Base-by-base conservation (phyloP, 331 rosid genomes). In the Pyracantha coccinea region DNA sequence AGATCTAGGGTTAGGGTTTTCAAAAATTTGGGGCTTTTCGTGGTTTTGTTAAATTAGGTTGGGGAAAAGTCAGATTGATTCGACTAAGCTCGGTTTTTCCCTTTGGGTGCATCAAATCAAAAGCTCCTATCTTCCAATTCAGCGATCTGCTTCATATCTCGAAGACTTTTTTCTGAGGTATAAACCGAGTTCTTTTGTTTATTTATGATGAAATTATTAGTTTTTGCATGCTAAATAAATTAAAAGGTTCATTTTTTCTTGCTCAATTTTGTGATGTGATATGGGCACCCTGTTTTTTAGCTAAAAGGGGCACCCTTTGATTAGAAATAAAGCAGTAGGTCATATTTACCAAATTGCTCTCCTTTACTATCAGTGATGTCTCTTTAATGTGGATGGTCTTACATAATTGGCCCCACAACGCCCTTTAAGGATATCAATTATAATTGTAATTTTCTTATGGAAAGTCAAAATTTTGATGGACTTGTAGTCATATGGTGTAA, bases 1-100 rank as follows among this genome's bases (percentile, higher is more conserved):
- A 77, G 75, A 73, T 80, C 84, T 88, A 82, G 89, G 91, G 88
- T 81, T 89, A 87, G 92, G 95, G 92, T 78, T 86, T 87, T 72
- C 25, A 15, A 8, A 5, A 75, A 29, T 17, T 86, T 85, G 76
- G 89, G 95, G 89, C 75, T 84, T 84, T 87, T 80, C 16, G 14
- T 69, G 71, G 14, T 74, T 79, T 63, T 4, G 33, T 73, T 66
- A 50, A 87, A 87, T 68, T 84, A n/a, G 47, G 29, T 53, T 13
- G 75, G 75, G 86, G 79, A 64, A 68, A 82, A 65, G 57, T 81
- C 81, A 58, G 69, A 55, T 80, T 69, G 72, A 25, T 62, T 29
- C 17, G 73, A 19, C 21, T 41, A 28, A 45, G 69, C 76, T 69
- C 57, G 78, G 19, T 54, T 64, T 21, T 64, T n/a, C 67, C 8